Evolutionary conservation across 805 yeast genomes (phyloP), one percentile per base, ranked within the genome.

Genomic region (Yarrowia sp.): DNA sequence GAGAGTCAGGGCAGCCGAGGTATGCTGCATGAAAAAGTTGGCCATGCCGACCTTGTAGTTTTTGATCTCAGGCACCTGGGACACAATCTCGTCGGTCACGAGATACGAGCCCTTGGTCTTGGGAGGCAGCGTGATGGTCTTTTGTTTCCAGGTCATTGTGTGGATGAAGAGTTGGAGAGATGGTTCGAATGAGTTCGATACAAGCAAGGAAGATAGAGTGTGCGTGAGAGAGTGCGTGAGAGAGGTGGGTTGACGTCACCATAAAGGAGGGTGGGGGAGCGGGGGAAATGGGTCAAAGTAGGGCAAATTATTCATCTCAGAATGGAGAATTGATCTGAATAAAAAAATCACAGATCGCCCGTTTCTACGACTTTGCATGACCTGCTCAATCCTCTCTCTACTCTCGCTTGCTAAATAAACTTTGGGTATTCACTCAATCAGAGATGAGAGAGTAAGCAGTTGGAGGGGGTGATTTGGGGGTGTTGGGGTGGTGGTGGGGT

Each of bases 1-100:
- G 69, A 90, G 77, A 0, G 92, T 87, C 50, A 90, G 76, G 0
- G 88, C 95, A 5, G 93, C 93, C 10, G 92, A 87, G 1, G 96
- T 90, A 77, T 90, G 96, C 75, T 89, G 90, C 56, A 90, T 78
- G 75, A 91, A 90, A 35, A 90, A 77, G 73, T 89, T 84, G 67
- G 89, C 76, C 35, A 84, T 78, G 1, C 96, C 96, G 10, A 89
- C 79, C 74, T 87, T 84, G 77, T 84, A 86, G 46, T 85, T 75
- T 68, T 81, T 81, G 70, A 90, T 76, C 72, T 88, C 87, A 0
- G 93, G 92, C 12, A 91, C 74, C 16, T 83, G 80, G 8, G 72
- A 42, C 12, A 83, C 70, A 5, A 90, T 82, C 72, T 90, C 95
- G 58, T 88, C 87, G 1, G 92, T 89, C 69, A 90, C 84, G 36